A percentile compares a stretch with the other conserved stretches of the same genome.
Evolutionary conservation across 1,284 basidiomycete species (phyloP).

Genomic region (Ganoderma lingzhi): DNA sequence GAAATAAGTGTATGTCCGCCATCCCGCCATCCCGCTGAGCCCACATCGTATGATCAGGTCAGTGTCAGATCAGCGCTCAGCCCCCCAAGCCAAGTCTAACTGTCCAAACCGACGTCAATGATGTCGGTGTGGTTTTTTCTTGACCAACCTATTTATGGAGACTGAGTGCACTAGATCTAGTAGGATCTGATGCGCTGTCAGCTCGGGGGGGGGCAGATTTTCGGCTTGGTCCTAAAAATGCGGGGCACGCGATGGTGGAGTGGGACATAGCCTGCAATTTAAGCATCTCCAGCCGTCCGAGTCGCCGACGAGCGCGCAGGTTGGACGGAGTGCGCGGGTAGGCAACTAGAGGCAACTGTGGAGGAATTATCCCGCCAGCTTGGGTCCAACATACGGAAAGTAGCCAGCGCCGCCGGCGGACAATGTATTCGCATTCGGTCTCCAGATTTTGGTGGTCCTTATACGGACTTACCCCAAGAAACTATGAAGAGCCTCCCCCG

Average conservation of each 20-base stretch:
- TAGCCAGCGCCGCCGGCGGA: not conserved
- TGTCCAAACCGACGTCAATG: not conserved
- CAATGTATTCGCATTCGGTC: not conserved
- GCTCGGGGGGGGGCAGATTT: not conserved
- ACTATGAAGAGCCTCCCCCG: not conserved
- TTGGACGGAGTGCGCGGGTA: not conserved
- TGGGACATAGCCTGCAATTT: too few relatives aligned
- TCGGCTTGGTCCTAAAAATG: not conserved
- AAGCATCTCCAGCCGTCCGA: not conserved
- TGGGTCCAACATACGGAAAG: not conserved
- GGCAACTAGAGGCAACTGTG: not conserved
- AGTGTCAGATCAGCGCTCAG: not conserved
- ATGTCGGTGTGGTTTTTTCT: not conserved
- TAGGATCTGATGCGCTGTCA: not conserved
- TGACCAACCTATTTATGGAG: too few relatives aligned
- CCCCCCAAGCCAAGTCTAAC: too few relatives aligned
- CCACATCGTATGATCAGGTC: not conserved
- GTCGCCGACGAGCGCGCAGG: not conserved
- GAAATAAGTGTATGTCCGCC: not conserved
- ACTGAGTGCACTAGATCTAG: not conserved
- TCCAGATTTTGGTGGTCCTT: not conserved
- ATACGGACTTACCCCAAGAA: not conserved
- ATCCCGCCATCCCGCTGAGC: not conserved
- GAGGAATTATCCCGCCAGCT: not conserved
- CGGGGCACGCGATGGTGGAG: not conserved